A percentile compares a stretch with the other conserved stretches of the same genome.
Evolutionary conservation across 345 rosid species (phyloP).

Genomic region (Eucalyptus erythrocorys): DNA sequence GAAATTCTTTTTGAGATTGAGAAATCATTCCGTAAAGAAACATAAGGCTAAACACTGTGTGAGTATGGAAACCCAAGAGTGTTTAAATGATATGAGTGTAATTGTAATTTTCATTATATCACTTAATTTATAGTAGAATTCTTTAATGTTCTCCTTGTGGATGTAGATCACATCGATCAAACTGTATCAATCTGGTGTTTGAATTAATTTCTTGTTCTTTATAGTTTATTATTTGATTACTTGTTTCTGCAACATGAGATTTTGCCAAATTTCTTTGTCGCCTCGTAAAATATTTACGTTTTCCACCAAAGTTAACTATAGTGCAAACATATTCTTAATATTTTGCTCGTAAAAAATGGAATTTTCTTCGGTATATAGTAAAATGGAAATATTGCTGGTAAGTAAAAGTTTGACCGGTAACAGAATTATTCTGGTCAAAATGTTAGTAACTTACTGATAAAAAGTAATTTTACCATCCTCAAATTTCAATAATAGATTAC

Average conservation of each 20-base stretch:
- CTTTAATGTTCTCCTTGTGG: background rate
- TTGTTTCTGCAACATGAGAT: background rate
- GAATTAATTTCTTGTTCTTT: too few species aligned
- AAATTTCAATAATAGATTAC: too few species aligned
- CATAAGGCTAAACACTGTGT: too few species aligned
- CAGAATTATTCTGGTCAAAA: background rate
- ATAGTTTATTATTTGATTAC: background rate
- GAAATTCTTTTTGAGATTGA: too few species aligned
- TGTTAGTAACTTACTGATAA: background rate
- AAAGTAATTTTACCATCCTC: background rate
- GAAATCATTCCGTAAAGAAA: too few species aligned
- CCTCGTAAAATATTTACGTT: background rate
- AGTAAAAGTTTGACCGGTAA: background rate
- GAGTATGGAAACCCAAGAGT: too few species aligned
- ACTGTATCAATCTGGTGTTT: fast-evolving
- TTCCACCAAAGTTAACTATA: background rate
- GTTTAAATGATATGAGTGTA: too few species aligned
- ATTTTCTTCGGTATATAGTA: too few species aligned
- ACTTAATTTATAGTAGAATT: too few species aligned
- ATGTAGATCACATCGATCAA: background rate
- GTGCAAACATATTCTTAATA: background rate
- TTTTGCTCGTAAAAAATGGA: background rate
- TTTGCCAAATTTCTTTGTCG: background rate
- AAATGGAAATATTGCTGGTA: background rate
- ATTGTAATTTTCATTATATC: too few species aligned